A percentile compares a stretch with the other conserved stretches of the same genome.
Conservation (phyloP, 1,284 basidiomycete genomes). For the Moesziomyces sp. region DNA sequence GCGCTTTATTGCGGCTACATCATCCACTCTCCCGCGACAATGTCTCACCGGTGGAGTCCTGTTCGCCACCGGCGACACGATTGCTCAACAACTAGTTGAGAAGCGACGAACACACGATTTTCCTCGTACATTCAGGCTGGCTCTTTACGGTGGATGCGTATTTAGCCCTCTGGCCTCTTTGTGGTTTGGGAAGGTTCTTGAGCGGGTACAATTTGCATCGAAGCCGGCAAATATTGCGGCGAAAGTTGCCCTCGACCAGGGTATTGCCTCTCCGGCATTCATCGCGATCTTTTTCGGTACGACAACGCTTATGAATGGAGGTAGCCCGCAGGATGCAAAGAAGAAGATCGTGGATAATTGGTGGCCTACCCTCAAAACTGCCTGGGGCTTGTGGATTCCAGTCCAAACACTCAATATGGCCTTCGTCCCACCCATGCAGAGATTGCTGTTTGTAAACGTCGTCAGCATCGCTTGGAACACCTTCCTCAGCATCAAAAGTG, state of each 20-base stretch:
- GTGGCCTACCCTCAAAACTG: constrained; percentile 55
- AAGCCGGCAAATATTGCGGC: constrained; percentile 41
- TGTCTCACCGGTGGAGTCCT: constrained; percentile 54
- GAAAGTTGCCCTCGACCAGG: constrained; percentile 57
- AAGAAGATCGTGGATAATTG: constrained; percentile 49
- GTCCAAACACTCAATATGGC: constrained; percentile 60
- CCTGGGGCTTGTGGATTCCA: constrained; percentile 58
- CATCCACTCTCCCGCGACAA: constrained; percentile 55
- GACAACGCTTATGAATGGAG: constrained; percentile 52
- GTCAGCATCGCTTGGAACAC: constrained; percentile 60
- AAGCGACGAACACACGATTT: constrained; percentile 43
- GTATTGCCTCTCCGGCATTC: constrained; percentile 48
- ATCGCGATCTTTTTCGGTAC: constrained; percentile 49
- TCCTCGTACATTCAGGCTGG: constrained; percentile 43
- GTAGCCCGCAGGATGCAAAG: constrained; percentile 24
- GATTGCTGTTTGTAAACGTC: constrained; percentile 58
- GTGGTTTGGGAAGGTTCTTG: constrained; percentile 56
- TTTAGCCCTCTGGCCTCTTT: constrained; percentile 53
- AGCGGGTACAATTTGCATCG: constrained; percentile 38
- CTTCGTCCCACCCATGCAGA: constrained; percentile 37
- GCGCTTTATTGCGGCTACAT: constrained; percentile 52
- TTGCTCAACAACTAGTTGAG: constrained; percentile 59
- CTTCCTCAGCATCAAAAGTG: constrained; percentile 47
- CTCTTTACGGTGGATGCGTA: constrained; percentile 55
- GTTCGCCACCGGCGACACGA: constrained; percentile 57